A percentile compares a stretch with the other conserved stretches of the same genome.
These are phyloP conservation scores for Pichia sp. DNA, from an alignment of 1,139 yeast genomes.

Conservation along the genomic window DNA sequence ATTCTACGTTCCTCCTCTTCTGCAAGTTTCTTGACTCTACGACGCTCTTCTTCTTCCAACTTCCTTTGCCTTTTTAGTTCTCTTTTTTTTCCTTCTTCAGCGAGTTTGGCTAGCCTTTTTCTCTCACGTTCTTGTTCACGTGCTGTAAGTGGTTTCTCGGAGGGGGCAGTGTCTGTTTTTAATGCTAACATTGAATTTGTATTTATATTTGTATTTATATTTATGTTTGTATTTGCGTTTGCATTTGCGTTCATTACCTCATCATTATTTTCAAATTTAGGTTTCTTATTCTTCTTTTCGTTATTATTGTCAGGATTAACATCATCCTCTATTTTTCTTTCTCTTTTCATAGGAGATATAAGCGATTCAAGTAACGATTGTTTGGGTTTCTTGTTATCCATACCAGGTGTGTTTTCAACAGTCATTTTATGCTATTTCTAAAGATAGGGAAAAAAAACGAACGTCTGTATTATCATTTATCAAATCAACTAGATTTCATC, in stretches of 20 bases:
- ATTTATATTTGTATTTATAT: background rate
- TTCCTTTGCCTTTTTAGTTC: constrained; percentile 12
- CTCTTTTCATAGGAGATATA: background rate
- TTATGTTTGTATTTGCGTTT: background rate
- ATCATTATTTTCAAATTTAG: background rate
- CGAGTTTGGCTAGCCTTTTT: constrained; percentile 5
- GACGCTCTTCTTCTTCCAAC: constrained; percentile 24
- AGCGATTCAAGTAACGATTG: constrained; percentile 4
- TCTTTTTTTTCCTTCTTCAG: constrained; percentile 13
- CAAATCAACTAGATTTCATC: no score
- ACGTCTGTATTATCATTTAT: background rate
- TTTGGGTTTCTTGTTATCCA: background rate
- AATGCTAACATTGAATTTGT: background rate
- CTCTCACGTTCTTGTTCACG: constrained; percentile 15
- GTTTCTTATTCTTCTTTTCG: background rate
- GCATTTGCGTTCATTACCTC: background rate
- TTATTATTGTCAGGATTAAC: background rate
- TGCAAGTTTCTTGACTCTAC: constrained; percentile 24
- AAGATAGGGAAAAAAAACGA: background rate
- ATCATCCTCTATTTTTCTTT: constrained; percentile 1
- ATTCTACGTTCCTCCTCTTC: constrained; percentile 24
- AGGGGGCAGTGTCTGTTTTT: background rate
- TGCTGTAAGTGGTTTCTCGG: constrained; percentile 14
- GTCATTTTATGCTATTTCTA: background rate
- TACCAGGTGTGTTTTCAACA: background rate